Conservation (phyloP, 495 filamentous ascomycete species). For the Trichoderma virens region DNA sequence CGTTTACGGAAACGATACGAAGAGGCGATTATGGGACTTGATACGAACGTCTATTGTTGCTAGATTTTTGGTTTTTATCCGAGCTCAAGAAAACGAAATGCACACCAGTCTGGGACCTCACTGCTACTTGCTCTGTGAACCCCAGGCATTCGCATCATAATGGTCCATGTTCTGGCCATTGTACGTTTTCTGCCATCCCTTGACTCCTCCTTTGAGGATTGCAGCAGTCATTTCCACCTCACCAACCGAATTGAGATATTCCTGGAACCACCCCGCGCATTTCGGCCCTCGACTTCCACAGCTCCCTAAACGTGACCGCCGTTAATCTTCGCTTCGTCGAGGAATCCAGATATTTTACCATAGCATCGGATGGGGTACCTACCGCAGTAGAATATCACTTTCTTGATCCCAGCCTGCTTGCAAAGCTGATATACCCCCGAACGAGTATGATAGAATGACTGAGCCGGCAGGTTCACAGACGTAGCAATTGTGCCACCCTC, state of each 20-base stretch:
- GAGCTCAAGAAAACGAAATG: neutral
- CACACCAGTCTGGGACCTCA: too few species aligned
- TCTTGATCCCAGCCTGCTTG: conserved; percentile 34
- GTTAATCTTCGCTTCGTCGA: neutral
- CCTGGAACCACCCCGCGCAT: conserved; percentile 42
- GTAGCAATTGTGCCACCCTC: conserved; percentile 23
- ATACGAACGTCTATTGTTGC: neutral
- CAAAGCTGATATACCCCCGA: conserved; percentile 31
- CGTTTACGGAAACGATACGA: conserved; percentile 1
- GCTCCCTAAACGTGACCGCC: conserved; percentile 23
- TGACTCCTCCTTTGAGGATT: conserved; percentile 40
- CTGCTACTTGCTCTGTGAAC: conserved; percentile 25
- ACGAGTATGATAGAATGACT: conserved; percentile 38
- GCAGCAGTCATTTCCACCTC: conserved; percentile 33
- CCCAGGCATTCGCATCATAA: conserved; percentile 40
- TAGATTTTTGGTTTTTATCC: conserved; percentile 4
- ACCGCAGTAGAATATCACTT: conserved; percentile 44
- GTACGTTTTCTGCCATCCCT: conserved; percentile 42
- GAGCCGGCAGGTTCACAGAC: conserved; percentile 40
- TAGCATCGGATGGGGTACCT: conserved; percentile 11
- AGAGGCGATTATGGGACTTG: conserved; percentile 1
- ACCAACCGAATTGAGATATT: conserved; percentile 28
- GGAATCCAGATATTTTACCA: neutral
- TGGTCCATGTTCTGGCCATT: conserved; percentile 37
- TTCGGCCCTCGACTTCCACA: conserved; percentile 36